Conservation (phyloP, 1,284 basidiomycete species). For the Exobasidium rhododendri region DNA sequence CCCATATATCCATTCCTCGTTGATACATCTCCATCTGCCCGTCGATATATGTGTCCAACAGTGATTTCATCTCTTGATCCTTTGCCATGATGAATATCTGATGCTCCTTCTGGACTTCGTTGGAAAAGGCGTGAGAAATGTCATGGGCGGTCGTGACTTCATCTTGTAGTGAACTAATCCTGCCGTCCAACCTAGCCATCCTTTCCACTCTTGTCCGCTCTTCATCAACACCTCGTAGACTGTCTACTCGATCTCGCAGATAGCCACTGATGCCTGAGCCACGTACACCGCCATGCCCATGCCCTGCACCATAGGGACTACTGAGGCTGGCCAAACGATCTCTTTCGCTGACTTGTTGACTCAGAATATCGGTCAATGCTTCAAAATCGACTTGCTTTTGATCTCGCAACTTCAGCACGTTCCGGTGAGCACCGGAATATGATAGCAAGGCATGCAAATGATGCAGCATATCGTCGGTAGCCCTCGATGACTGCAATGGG, state of each 20-base stretch:
- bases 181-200: slow-evolving; percentile 84
- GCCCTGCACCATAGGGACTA: slow-evolving; percentile 39
- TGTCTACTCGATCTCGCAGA: slow-evolving; percentile 88
- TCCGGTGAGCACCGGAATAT: slow-evolving; percentile 83
- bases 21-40: slow-evolving; percentile 93
- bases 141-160: slow-evolving; percentile 92
- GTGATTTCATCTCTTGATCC: slow-evolving; percentile 90
- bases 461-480: slow-evolving; percentile 67
- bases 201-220: slow-evolving; percentile 86
- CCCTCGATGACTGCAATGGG: slow-evolving; percentile 32
- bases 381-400: slow-evolving; percentile 99
- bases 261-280: slow-evolving; percentile 75
- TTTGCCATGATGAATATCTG: slow-evolving; percentile 82
- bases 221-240: slow-evolving; percentile 84
- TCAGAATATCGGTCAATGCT: slow-evolving; percentile 91
- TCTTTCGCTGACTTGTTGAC: slow-evolving; percentile 82
- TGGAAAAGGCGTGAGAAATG: slow-evolving; percentile 89
- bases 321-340: slow-evolving; percentile 66
- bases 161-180: slow-evolving; percentile 95
- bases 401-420: slow-evolving; percentile 87
- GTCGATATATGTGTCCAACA: slow-evolving; percentile 80
- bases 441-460: slow-evolving; percentile 83
- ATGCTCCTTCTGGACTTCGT: slow-evolving; percentile 87
- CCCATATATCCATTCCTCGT: slow-evolving; percentile 54
- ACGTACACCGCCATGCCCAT: slow-evolving; percentile 56